Evolutionary conservation across 2,329 filamentous ascomycete genomes (phyloP), one percentile per base, ranked within the genome.

Genomic region (Chaetomiaceae sp.): DNA sequence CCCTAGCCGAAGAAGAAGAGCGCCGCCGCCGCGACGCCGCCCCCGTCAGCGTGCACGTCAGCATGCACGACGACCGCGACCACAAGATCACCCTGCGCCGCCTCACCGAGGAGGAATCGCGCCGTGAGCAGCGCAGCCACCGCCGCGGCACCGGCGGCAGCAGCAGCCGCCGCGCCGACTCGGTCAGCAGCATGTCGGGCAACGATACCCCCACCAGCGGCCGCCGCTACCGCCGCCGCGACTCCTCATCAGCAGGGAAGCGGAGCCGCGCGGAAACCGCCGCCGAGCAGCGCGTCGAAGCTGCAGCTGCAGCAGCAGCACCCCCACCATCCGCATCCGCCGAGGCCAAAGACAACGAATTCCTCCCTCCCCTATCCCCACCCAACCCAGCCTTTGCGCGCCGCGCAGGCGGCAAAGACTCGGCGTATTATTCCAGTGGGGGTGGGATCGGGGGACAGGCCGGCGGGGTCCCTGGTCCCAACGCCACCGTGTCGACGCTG

Each of bases 21-120:
- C 66, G 44, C 60, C 65, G 27, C 55, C 58, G 21, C 3, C 25
- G 62, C 65, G 23, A 65, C 71, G 27, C 66, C 20, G 8, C 19
- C 10, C 21, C 39, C 23, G 34, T 13, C 10, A 34, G 69, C 70
- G 21, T 70, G 71, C 77, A 27, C 3, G 72, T 81, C 27, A 79
- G 77, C 60, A 75, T 84, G 51, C 82, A 79, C 62, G 68, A 82
- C 56, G 80, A 85, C 58, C 74, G 73, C 27, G 76, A 81, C 52
- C 71, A 77, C 55, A 82, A 82, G 55, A 75, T 85, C 50, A 85
- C 81, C 13, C 67, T 85, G 37, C 75, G 81, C 33, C 73, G 79
- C 31, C 67, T 85, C 20, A 83, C 82, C 0, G 80, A 83, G 21
- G 76, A 81, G 55, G 82, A 85, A 62, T 68, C 65, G 4, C 64